Evolutionary conservation across 169 alveolate species (phyloP).

Genomic region (Babesia caballi): DNA sequence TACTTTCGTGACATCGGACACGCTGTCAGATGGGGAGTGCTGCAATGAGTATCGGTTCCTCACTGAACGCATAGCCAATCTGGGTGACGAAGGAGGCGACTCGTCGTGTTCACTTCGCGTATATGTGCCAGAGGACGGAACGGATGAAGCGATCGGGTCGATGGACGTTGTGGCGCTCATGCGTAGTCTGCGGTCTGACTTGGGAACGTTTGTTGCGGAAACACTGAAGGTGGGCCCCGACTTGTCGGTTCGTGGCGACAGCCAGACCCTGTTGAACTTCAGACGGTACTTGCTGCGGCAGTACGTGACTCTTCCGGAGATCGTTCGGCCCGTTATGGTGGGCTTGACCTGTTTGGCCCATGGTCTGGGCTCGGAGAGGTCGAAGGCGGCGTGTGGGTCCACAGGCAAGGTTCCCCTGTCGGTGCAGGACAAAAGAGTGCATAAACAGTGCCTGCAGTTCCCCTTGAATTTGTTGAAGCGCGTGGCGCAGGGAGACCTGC

Average conservation of each 20-base stretch:
- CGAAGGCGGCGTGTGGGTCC: not conserved
- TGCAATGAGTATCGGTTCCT: not conserved
- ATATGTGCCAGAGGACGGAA: not conserved
- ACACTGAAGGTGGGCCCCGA: not conserved
- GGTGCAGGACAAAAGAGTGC: not conserved
- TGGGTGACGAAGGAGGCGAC: not conserved
- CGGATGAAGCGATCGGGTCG: not conserved
- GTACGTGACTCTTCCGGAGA: conserved; percentile 15
- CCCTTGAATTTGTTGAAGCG: conserved; percentile 24
- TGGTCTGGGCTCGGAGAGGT: not conserved
- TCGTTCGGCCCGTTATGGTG: conserved; percentile 1
- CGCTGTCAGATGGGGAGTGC: conserved; percentile 20
- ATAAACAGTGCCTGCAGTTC: conserved; percentile 3
- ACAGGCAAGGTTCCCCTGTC: not conserved
- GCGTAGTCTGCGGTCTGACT: not conserved
- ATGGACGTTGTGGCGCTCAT: conserved; percentile 1
- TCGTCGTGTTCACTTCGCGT: not conserved
- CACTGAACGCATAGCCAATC: not conserved
- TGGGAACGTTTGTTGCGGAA: not conserved
- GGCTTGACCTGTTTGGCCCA: conserved; percentile 9
- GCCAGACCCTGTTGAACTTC: conserved; percentile 1
- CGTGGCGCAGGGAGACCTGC: conserved; percentile 13
- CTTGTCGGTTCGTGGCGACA: not conserved
- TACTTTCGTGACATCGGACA: not conserved
- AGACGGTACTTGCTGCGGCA: conserved; percentile 2